phyloP scores from a whole-genome alignment of 768 basidiomycete genomes.

The Candolleomyces aberdarensis region DNA sequence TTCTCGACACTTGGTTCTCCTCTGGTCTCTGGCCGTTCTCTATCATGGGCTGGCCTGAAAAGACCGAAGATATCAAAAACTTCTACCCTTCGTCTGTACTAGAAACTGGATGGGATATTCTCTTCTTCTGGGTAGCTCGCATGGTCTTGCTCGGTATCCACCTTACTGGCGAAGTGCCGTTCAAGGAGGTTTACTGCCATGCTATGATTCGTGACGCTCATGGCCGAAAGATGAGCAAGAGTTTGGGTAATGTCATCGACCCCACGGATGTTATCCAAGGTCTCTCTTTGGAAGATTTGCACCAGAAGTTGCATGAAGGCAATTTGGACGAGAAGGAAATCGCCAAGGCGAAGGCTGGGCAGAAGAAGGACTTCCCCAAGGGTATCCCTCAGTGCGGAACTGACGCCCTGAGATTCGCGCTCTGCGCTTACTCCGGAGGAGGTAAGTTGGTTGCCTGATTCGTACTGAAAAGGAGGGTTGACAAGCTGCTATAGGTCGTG shows the following conservation, averaged over 20 bases:
- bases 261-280: slow-evolving; percentile 95
- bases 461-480: not conserved
- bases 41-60: slow-evolving; percentile 96
- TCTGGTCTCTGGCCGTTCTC: slow-evolving; percentile 98
- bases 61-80: slow-evolving; percentile 74
- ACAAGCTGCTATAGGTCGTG: slow-evolving; percentile 58
- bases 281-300: slow-evolving; percentile 70
- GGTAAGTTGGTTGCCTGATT: slow-evolving; percentile 38
- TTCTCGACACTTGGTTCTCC: slow-evolving; percentile 99
- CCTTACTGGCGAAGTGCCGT: slow-evolving; percentile 89
- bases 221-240: slow-evolving; percentile 98
- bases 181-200: slow-evolving; percentile 94
- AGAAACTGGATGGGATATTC: slow-evolving; percentile 98
- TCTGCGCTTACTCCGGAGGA: slow-evolving; percentile 91
- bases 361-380: slow-evolving; percentile 99
- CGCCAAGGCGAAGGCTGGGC: slow-evolving; percentile 83
- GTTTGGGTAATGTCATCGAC: slow-evolving; percentile 96
- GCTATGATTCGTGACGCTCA: slow-evolving; percentile 99
- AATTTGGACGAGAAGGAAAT: slow-evolving; percentile 95
- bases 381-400: slow-evolving; percentile 99
- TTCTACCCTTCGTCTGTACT: slow-evolving; percentile 92
- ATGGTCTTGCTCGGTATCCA: slow-evolving; percentile 93
- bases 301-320: slow-evolving; percentile 83
- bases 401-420: slow-evolving; percentile 91
- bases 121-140: slow-evolving; percentile 99